phyloP scores from a whole-genome alignment of 2,329 filamentous ascomycete genomes.

The Atkinsonella hypoxylon region DNA sequence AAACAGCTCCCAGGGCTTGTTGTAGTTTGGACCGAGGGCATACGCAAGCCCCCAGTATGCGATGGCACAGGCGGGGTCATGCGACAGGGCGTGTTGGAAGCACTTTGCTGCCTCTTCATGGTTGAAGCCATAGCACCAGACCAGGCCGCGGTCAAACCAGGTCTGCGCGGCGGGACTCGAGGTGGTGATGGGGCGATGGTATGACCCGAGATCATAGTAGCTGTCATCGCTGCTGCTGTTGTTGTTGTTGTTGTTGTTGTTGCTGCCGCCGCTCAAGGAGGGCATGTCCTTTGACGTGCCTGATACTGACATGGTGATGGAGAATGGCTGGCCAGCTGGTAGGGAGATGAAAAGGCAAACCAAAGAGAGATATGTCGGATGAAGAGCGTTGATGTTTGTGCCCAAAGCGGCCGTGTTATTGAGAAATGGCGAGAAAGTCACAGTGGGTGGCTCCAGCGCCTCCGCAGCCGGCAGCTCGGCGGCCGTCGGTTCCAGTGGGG shows the following conservation, averaged over 20 bases:
- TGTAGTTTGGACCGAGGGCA: slow-evolving; percentile 60
- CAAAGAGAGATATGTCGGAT: too few species aligned
- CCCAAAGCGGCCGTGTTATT: not conserved
- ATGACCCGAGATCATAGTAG: slow-evolving; percentile 52
- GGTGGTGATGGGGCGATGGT: slow-evolving; percentile 43
- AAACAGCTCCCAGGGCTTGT: slow-evolving; percentile 67
- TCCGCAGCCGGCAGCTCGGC: too few species aligned
- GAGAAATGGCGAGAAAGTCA: not conserved
- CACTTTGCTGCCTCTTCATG: slow-evolving; percentile 58
- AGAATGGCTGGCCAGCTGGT: not conserved
- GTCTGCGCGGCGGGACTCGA: slow-evolving; percentile 36
- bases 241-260: too few species aligned
- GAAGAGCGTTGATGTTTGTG: too few species aligned
- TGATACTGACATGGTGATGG: not conserved
- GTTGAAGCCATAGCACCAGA: slow-evolving; percentile 67
- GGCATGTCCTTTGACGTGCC: not conserved
- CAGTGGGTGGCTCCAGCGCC: too few species aligned
- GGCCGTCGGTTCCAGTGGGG: too few species aligned
- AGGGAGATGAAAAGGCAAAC: not conserved
- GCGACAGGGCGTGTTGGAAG: slow-evolving; percentile 45
- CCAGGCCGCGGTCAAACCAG: slow-evolving; percentile 63
- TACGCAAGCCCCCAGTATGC: slow-evolving; percentile 63
- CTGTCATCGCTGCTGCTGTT: slow-evolving; percentile 23
- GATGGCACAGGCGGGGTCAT: slow-evolving; percentile 46
- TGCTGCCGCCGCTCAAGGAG: slow-evolving; percentile 5